A percentile compares a stretch with the other conserved stretches of the same genome.
Evolutionary conservation across 176 grass and related monocot genomes (phyloP).

Genomic region (Pharus latifolius): DNA sequence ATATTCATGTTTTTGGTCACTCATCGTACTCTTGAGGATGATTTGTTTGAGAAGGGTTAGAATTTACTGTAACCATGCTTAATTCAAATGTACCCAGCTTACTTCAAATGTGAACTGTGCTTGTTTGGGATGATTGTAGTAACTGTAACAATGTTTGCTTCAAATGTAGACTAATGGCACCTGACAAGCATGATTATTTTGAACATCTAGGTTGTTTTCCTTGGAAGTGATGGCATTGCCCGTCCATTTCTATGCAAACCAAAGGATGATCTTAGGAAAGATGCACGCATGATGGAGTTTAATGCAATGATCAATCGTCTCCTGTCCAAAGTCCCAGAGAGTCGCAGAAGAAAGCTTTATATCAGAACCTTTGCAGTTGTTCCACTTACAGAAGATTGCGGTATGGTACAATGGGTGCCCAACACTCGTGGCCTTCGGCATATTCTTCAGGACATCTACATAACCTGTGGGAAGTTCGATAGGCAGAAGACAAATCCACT

Average conservation of each 20-base stretch:
- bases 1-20: no score
- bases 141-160: no score
- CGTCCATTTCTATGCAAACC: slow-evolving; percentile 84
- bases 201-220: slow-evolving; percentile 66
- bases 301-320: slow-evolving; percentile 89
- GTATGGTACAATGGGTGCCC: slow-evolving; percentile 92
- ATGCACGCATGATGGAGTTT: slow-evolving; percentile 99
- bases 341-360: slow-evolving; percentile 85
- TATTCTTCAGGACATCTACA: slow-evolving; percentile 97
- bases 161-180: background rate
- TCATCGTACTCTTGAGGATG: no score
- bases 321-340: slow-evolving; percentile 90
- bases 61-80: background rate
- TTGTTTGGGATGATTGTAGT: no score
- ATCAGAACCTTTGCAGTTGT: slow-evolving; percentile 93
- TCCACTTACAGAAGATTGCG: slow-evolving; percentile 94
- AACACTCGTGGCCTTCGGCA: slow-evolving; percentile 77
- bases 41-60: background rate
- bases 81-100: no score
- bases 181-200: slow-evolving; percentile 8
- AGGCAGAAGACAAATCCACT: slow-evolving; percentile 59
- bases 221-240: slow-evolving; percentile 63
- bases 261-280: slow-evolving; percentile 90
- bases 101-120: no score
- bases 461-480: slow-evolving; percentile 71